Evolutionary conservation across 179 eudicot genomes (phyloP).

Genomic region (Silene noctiflora): DNA sequence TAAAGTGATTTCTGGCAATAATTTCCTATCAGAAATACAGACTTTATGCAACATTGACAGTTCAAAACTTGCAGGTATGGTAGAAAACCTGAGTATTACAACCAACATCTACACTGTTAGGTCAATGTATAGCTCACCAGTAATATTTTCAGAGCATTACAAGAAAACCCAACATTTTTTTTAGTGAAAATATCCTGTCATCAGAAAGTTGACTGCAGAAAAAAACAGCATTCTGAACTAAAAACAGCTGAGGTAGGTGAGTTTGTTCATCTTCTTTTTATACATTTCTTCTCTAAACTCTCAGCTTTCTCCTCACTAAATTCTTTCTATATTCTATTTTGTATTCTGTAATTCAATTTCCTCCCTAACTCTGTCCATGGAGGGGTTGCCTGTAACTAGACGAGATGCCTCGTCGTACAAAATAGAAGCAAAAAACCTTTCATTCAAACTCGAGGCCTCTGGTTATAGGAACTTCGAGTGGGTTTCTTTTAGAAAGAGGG

Average conservation of each 20-base stretch:
- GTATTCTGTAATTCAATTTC: neutral
- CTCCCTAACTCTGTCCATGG: slow-evolving; percentile 38
- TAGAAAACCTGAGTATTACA: slow-evolving; percentile 17
- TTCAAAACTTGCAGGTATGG: slow-evolving; percentile 24
- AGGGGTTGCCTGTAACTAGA: slow-evolving; percentile 53
- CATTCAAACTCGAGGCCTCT: slow-evolving; percentile 35
- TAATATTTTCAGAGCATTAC: slow-evolving; percentile 16
- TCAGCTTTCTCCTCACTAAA: slow-evolving; percentile 16
- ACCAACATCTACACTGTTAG: slow-evolving; percentile 31
- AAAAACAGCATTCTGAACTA: neutral
- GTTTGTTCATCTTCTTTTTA: slow-evolving; percentile 67
- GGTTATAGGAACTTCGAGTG: slow-evolving; percentile 33
- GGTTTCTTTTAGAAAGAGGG: slow-evolving; percentile 11
- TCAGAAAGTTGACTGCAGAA: slow-evolving; percentile 7
- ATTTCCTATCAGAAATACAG: slow-evolving; percentile 16
- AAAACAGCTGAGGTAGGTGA: slow-evolving; percentile 41
- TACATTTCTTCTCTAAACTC: slow-evolving; percentile 6
- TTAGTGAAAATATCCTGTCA: slow-evolving; percentile 5
- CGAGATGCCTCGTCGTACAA: slow-evolving; percentile 44
- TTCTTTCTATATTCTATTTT: slow-evolving; percentile 8
- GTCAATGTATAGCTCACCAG: slow-evolving; percentile 65
- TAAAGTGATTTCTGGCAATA: slow-evolving; percentile 4
- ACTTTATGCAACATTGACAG: slow-evolving; percentile 10
- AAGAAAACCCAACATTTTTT: slow-evolving; percentile 24
- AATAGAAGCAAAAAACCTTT: slow-evolving; percentile 51